Evolutionary conservation across 2,329 filamentous ascomycete genomes (phyloP).

Genomic region (Hymenotorrendiella dingleyae): DNA sequence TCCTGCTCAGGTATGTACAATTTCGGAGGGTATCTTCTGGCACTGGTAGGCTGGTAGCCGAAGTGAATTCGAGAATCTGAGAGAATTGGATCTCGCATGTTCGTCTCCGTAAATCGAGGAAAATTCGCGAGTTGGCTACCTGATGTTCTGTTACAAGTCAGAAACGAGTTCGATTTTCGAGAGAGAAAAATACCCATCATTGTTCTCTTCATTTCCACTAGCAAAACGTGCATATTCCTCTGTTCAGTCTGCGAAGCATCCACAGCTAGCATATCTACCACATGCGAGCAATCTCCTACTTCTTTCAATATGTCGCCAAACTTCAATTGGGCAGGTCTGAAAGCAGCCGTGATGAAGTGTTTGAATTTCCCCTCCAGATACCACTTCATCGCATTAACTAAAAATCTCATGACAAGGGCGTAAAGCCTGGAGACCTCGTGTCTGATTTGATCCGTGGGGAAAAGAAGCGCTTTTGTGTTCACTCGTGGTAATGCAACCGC

Average conservation of each 20-base stretch:
- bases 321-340: constrained; percentile 16
- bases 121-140: neutral
- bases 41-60: neutral
- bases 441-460: constrained; percentile 22
- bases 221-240: neutral
- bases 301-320: constrained; percentile 17
- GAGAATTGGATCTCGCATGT: constrained; percentile 8
- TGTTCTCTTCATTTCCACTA: neutral
- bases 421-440: constrained; percentile 23
- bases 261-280: neutral
- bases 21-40: constrained; percentile 3
- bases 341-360: constrained; percentile 19
- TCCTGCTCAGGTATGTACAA: constrained; percentile 2
- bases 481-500: constrained; percentile 11
- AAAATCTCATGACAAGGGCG: constrained; percentile 25
- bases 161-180: too few relatives aligned
- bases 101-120: neutral
- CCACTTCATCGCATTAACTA: constrained; percentile 24
- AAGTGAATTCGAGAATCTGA: constrained; percentile 8
- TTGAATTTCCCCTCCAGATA: constrained; percentile 23
- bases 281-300: neutral
- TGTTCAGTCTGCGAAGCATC: neutral
- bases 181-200: neutral
- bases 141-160: neutral
- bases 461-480: constrained; percentile 9